These are phyloP conservation scores for Vanrija sp. DNA, from an alignment of 1,284 basidiomycete genomes.

Conservation along the genomic window DNA sequence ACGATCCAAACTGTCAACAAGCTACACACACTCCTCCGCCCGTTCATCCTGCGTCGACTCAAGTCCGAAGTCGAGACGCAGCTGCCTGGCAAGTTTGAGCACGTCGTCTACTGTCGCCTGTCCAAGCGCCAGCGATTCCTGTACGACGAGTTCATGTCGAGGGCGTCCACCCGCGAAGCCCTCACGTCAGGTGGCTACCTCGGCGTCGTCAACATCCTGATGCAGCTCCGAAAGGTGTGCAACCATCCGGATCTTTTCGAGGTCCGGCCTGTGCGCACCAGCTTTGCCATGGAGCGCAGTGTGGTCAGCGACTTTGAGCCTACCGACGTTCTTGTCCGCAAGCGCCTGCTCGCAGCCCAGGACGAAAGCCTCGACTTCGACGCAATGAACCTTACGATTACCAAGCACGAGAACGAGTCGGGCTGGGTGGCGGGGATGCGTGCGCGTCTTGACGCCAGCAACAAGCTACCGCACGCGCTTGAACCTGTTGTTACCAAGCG, in stretches of 20 bases:
- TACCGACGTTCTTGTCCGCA: conserved; percentile 77
- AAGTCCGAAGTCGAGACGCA: conserved; percentile 96
- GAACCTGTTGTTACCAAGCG: conserved; percentile 49
- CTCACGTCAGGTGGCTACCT: conserved; percentile 77
- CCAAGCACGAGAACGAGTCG: conserved; percentile 51
- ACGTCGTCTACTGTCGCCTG: conserved; percentile 83
- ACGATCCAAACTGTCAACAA: conserved; percentile 81
- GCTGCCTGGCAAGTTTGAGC: conserved; percentile 90
- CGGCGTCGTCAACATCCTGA: conserved; percentile 87
- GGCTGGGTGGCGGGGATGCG: conserved; percentile 58
- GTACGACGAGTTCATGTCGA: conserved; percentile 97
- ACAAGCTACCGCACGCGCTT: conserved; percentile 59
- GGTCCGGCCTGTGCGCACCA: conserved; percentile 86
- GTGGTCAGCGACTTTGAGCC: conserved; percentile 82
- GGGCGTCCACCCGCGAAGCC: conserved; percentile 80
- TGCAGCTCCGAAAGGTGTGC: conserved; percentile 94
- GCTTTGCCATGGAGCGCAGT: conserved; percentile 78
- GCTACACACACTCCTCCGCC: conserved; percentile 86
- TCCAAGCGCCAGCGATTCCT: conserved; percentile 94
- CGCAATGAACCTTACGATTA: conserved; percentile 63
- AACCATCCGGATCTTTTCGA: conserved; percentile 96
- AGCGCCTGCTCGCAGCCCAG: conserved; percentile 56
- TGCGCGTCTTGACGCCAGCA: conserved; percentile 63
- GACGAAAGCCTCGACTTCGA: conserved; percentile 60
- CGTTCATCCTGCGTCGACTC: conserved; percentile 87